A percentile compares a stretch with the other conserved stretches of the same genome.
Conservation (phyloP, 192 early-diverging fungal genomes). For the Dimargaris verticillata region DNA sequence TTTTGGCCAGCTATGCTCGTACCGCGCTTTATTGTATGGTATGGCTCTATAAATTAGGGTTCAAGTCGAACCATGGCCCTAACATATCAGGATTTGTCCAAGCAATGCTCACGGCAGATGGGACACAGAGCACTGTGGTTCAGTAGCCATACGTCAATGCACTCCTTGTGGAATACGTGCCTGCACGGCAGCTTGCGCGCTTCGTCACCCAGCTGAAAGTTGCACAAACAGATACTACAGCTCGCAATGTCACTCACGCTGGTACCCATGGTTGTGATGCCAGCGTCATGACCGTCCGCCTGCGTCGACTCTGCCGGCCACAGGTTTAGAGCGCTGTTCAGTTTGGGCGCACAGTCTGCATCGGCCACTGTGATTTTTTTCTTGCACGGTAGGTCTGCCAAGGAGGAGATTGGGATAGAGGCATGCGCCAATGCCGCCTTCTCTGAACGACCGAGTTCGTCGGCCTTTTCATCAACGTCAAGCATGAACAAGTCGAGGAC, state of each 20-base stretch:
- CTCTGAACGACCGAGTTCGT: too few relatives aligned
- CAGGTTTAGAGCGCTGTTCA: neutral
- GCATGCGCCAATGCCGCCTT: neutral
- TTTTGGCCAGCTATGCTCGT: too few relatives aligned
- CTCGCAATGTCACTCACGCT: neutral
- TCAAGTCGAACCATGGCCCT: too few relatives aligned
- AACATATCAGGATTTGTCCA: neutral
- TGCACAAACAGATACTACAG: neutral
- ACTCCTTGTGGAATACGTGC: conserved; percentile 2
- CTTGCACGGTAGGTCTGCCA: neutral
- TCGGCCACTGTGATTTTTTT: neutral
- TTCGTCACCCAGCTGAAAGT: neutral
- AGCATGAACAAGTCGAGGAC: too few relatives aligned
- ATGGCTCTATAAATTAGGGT: too few relatives aligned
- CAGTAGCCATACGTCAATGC: neutral
- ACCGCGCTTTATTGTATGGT: too few relatives aligned
- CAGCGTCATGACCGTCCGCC: neutral
- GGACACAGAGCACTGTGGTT: neutral
- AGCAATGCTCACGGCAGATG: neutral
- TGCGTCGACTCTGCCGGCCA: neutral
- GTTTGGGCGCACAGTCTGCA: neutral
- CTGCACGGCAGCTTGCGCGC: neutral
- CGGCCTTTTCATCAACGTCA: too few relatives aligned
- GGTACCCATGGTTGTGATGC: neutral
- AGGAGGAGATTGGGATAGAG: neutral